These are phyloP conservation scores for Dendrothele bispora DNA, from an alignment of 768 basidiomycete genomes.

Conservation along the genomic window DNA sequence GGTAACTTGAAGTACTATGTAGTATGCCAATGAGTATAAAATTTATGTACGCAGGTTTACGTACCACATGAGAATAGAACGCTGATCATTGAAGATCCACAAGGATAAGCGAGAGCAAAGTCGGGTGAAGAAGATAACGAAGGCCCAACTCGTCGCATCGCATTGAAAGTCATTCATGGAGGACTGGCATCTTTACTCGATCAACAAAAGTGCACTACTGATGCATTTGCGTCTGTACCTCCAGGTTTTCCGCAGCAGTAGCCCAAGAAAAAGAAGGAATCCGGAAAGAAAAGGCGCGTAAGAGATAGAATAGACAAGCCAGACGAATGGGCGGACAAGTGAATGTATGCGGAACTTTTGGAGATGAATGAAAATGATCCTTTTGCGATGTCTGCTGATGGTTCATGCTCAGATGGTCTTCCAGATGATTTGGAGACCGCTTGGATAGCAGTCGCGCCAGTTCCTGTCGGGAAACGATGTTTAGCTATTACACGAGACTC, in stretches of 20 bases:
- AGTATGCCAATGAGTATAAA: no score
- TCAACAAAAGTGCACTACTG: neutral
- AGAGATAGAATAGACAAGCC: no score
- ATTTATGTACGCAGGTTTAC: no score
- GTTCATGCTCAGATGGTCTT: slow-evolving; percentile 47
- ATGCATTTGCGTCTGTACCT: slow-evolving; percentile 30
- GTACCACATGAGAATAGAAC: no score
- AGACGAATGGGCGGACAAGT: slow-evolving; percentile 82
- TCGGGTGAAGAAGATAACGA: slow-evolving; percentile 48
- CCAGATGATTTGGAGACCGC: slow-evolving; percentile 71
- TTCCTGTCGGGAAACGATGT: slow-evolving; percentile 82
- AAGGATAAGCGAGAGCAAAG: no score
- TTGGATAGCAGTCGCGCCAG: slow-evolving; percentile 81
- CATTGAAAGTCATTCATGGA: slow-evolving; percentile 35
- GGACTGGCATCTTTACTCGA: slow-evolving; percentile 43
- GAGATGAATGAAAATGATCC: slow-evolving; percentile 61
- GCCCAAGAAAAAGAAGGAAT: slow-evolving; percentile 36
- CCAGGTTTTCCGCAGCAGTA: no score
- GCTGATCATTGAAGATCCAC: no score
- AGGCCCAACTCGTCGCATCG: slow-evolving; percentile 13
- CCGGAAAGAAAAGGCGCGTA: slow-evolving; percentile 35
- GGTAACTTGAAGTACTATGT: no score
- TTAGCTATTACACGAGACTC: slow-evolving; percentile 76
- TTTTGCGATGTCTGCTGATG: slow-evolving; percentile 22
- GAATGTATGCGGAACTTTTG: slow-evolving; percentile 88